Evolutionary conservation across 768 basidiomycete genomes (phyloP).

Genomic region (Phaffia australis): DNA sequence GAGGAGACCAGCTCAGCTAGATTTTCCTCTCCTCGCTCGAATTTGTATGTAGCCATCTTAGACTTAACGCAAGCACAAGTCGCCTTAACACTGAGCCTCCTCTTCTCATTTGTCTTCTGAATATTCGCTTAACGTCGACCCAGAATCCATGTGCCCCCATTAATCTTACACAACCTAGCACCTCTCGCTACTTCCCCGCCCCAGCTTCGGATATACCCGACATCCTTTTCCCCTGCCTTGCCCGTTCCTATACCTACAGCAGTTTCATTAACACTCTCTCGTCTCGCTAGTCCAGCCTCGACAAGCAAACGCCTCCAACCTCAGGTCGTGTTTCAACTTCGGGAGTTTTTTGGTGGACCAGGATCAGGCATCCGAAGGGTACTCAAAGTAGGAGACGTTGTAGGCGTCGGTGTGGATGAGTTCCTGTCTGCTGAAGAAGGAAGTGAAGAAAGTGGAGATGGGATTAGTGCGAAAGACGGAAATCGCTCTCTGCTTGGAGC

Average conservation of each 20-base stretch:
- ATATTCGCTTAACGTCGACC: neutral
- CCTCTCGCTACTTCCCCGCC: conserved; percentile 12
- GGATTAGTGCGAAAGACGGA: neutral
- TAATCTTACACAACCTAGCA: conserved; percentile 12
- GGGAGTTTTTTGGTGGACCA: conserved; percentile 49
- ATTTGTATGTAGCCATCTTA: neutral
- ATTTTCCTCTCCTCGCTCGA: neutral
- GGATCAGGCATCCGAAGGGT: conserved; percentile 13
- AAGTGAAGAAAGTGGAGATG: neutral
- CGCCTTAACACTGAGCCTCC: conserved; percentile 5
- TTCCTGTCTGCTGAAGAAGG: neutral
- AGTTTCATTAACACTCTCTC: conserved; percentile 57
- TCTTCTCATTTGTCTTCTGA: neutral
- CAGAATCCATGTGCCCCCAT: conserved; percentile 8
- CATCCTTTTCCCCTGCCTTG: conserved; percentile 48
- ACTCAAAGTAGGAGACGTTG: conserved; percentile 32
- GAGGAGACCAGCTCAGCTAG: neutral
- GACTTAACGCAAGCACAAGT: too few relatives aligned
- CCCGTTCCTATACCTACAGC: conserved; percentile 59
- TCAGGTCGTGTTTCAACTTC: conserved; percentile 53
- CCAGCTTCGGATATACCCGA: conserved; percentile 42
- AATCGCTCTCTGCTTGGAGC: neutral
- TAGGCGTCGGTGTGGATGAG: conserved; percentile 25
- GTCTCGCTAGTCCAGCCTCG: conserved; percentile 65
- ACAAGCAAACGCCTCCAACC: conserved; percentile 55